Evolutionary conservation across 192 early-diverging fungal genomes (phyloP).

Genomic region (Linnemannia zychae): DNA sequence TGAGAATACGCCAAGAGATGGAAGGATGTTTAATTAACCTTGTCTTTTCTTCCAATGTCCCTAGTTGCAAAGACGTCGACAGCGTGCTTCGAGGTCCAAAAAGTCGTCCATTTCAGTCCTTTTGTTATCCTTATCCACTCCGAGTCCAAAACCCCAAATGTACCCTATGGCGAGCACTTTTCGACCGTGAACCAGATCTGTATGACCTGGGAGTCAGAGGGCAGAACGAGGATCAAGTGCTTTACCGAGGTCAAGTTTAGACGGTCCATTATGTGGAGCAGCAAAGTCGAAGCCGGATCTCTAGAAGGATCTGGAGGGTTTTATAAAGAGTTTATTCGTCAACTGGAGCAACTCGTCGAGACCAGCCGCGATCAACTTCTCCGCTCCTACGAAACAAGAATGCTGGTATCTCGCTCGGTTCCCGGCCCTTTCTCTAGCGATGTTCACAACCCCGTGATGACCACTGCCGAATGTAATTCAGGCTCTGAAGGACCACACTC

Average conservation of each 20-base stretch:
- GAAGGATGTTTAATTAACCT: not conserved
- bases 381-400: not conserved
- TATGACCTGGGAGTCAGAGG: constrained; percentile 33
- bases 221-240: constrained; percentile 33
- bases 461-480: not conserved
- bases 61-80: constrained; percentile 40
- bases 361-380: not conserved
- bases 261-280: constrained; percentile 30
- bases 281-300: constrained; percentile 21
- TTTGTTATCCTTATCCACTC: constrained; percentile 26
- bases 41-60: not conserved
- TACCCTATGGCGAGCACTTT: constrained; percentile 34
- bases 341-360: constrained; percentile 19
- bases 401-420: not conserved
- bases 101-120: constrained; percentile 11
- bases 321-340: constrained; percentile 28
- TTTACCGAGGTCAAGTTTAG: constrained; percentile 42
- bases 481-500: not conserved
- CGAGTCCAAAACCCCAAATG: constrained; percentile 28
- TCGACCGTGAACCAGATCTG: constrained; percentile 46
- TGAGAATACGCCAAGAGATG: not conserved
- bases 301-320: constrained; percentile 25
- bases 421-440: no score
- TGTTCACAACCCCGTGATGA: no score
- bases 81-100: constrained; percentile 29